Conservation (phyloP, 2,329 filamentous ascomycete genomes). For the Epichloe typhina region DNA sequence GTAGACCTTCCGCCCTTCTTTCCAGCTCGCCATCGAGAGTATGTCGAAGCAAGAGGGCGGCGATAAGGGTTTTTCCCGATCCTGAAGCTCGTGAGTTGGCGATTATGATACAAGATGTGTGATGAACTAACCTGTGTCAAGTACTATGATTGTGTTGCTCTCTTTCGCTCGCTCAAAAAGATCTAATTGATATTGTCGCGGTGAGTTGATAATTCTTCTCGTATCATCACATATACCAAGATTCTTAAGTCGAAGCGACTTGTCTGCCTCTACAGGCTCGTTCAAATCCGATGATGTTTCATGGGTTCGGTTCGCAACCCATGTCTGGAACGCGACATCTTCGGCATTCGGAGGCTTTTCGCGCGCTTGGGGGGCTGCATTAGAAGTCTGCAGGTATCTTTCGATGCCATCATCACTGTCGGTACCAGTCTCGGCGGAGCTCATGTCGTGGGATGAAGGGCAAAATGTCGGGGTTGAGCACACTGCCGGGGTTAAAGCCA, state of each 20-base stretch:
- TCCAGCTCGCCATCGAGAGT: constrained; percentile 67
- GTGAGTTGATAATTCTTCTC: constrained; percentile 54
- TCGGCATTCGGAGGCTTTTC: constrained; percentile 1
- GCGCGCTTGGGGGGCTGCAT: neutral
- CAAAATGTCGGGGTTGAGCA: neutral
- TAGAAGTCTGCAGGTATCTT: neutral
- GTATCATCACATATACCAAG: neutral
- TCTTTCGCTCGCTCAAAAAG: constrained; percentile 78
- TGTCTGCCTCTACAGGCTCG: neutral
- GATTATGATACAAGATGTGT: neutral
- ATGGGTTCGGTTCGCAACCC: constrained; percentile 1
- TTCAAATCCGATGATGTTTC: neutral
- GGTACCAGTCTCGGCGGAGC: constrained; percentile 3
- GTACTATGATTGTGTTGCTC: constrained; percentile 80
- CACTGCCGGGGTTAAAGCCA: neutral
- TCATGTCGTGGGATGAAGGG: neutral
- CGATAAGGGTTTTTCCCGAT: constrained; percentile 93
- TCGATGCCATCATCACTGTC: constrained; percentile 4
- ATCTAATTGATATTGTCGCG: constrained; percentile 83
- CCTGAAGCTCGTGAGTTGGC: constrained; percentile 31
- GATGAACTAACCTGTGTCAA: constrained; percentile 58
- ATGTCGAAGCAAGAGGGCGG: constrained; percentile 69
- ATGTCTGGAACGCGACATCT: constrained; percentile 7
- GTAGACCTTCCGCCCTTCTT: constrained; percentile 44
- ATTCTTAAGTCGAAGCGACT: neutral